Evolutionary conservation across 805 yeast genomes (phyloP), one percentile per base, ranked within the genome.

Genomic region (Brettanomyces bruxellensis): DNA sequence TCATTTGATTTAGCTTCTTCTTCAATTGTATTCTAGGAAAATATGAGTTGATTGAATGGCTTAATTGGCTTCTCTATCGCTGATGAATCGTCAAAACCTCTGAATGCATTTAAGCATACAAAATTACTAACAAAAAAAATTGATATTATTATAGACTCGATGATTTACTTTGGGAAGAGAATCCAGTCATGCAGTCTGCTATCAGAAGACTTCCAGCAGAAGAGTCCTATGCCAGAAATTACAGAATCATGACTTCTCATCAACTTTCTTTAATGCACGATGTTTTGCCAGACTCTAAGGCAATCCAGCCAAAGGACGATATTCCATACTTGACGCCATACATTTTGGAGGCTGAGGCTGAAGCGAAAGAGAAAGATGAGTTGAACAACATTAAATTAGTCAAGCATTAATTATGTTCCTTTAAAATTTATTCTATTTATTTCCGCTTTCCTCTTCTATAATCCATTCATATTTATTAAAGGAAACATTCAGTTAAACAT

Each of bases 291-390:
- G 74, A 78, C 51, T 76, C 76, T 61, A 83, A 91, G 70, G 84
- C 83, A 59, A 72, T 86, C 51, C 78, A 81, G 66, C 78, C 88
- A 30, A 86, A 81, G 61, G 91, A 91, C 52, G 95, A 87, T 67
- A 68, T 69, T 48, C 85, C 85, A 57, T 90, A 89, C 72, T 75
- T 93, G 63, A 69, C 86, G 49, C 97, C 96, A 57, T 86, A 85
- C 73, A 72, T 93, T 51, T 77, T 90, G 62, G 97, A 93, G 75
- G 95, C 91, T 51, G 98, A 93, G 74, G 87, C 86, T 59, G 97
- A 87, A 69, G 83, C 81, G 43, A 73, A 76, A 53, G 99, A 93
- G 75, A 88, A 83, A 71, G 81, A 76, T 51, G 93, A 83, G 62
- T 80, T 93, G 62, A 95, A 93, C 76, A 84, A 86, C 76, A 73